A percentile compares a stretch with the other conserved stretches of the same genome.
Conservation (phyloP, 177 flowering plant species). For the Vitis hybrid region DNA sequence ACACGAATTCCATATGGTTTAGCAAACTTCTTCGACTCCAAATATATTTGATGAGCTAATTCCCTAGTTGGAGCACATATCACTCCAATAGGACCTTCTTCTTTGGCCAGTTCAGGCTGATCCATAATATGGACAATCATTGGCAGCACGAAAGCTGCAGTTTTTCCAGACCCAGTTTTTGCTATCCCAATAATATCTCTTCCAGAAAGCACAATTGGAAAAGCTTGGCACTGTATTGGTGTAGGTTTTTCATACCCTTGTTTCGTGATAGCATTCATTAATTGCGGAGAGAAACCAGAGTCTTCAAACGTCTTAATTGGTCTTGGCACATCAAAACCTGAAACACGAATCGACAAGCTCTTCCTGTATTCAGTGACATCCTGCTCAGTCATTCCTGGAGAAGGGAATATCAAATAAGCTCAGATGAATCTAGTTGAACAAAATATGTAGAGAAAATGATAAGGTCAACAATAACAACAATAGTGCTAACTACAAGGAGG, state of each 20-base stretch:
- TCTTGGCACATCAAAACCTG: conserved; percentile 94
- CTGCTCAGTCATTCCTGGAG: conserved; percentile 83
- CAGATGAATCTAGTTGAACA: too few relatives aligned
- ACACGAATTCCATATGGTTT: conserved; percentile 84
- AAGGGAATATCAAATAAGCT: not conserved
- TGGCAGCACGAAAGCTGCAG: conserved; percentile 97
- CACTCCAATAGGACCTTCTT: conserved; percentile 97
- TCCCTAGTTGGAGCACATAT: conserved; percentile 98
- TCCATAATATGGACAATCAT: conserved; percentile 97
- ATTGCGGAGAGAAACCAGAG: conserved; percentile 72
- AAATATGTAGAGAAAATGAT: too few relatives aligned
- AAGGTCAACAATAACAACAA: too few relatives aligned
- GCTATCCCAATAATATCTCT: conserved; percentile 96
- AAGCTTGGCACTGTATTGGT: conserved; percentile 87
- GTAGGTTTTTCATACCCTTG: conserved; percentile 96
- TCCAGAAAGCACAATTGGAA: conserved; percentile 93
- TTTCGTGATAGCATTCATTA: conserved; percentile 80
- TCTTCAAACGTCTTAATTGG: conserved; percentile 88
- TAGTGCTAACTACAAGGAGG: too few relatives aligned
- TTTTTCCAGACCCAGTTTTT: conserved; percentile 98
- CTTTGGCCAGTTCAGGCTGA: conserved; percentile 92
- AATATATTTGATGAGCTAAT: conserved; percentile 90
- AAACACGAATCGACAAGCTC: conserved; percentile 79
- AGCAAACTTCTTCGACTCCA: conserved; percentile 87
- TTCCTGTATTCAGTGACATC: conserved; percentile 73